A percentile compares a stretch with the other conserved stretches of the same genome.
Evolutionary conservation across 148 eudicot species (phyloP).

Genomic region (Simmondsia chinensis): DNA sequence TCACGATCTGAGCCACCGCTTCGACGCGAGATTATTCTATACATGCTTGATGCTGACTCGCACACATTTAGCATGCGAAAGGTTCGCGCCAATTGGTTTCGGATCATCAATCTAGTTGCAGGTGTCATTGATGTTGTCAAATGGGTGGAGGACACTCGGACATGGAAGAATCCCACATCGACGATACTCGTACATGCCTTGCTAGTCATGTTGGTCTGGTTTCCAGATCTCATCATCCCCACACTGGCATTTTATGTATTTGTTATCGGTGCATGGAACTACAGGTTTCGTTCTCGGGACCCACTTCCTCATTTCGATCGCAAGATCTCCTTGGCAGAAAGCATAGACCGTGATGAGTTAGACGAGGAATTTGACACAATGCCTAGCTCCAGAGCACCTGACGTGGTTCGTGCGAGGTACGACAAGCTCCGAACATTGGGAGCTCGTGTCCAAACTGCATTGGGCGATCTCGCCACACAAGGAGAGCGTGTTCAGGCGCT

Average conservation of each 20-base stretch:
- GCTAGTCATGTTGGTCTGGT: slow-evolving; percentile 84
- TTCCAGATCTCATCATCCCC: slow-evolving; percentile 80
- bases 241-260: slow-evolving; percentile 77
- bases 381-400: slow-evolving; percentile 51
- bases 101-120: slow-evolving; percentile 61
- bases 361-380: slow-evolving; percentile 81
- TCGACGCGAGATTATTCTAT: slow-evolving; percentile 53
- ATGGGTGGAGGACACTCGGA: slow-evolving; percentile 81
- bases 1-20: slow-evolving; percentile 89
- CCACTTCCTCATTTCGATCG: slow-evolving; percentile 76
- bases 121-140: slow-evolving; percentile 55
- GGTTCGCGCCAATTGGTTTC: slow-evolving; percentile 71
- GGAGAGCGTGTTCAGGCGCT: slow-evolving; percentile 73
- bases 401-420: slow-evolving; percentile 59
- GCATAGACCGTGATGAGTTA: slow-evolving; percentile 65
- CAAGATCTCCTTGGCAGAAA: slow-evolving; percentile 64
- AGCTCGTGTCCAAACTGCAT: slow-evolving; percentile 55
- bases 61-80: slow-evolving; percentile 80
- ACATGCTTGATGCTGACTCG: slow-evolving; percentile 69
- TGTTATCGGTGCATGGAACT: slow-evolving; percentile 73
- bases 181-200: slow-evolving; percentile 80
- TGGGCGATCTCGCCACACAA: slow-evolving; percentile 81
- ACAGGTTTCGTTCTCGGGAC: slow-evolving; percentile 42
- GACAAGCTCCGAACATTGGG: slow-evolving; percentile 72
- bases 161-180: slow-evolving; percentile 87